Conservation (phyloP, 352 stramenopile genomes). For the Globisporangium viniferum region DNA sequence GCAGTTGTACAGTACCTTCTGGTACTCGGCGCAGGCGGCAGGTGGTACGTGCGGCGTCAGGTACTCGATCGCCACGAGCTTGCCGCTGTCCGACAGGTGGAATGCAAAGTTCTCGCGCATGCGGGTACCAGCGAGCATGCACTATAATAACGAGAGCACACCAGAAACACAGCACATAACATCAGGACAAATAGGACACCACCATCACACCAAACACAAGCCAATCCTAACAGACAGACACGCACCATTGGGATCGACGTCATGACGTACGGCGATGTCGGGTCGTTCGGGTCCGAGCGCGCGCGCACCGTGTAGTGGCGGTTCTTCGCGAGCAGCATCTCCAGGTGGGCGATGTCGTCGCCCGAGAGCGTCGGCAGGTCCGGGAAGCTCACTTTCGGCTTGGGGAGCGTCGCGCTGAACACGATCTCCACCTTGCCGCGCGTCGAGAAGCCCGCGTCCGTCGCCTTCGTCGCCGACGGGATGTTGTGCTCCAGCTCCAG, state of each 20-base stretch:
- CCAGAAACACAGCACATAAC: neutral
- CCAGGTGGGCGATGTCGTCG: conserved; percentile 44
- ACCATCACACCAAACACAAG: neutral
- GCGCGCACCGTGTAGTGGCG: conserved; percentile 69
- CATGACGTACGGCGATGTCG: conserved; percentile 64
- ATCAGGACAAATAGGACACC: neutral
- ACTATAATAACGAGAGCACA: conserved; percentile 24
- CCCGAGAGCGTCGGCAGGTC: conserved; percentile 39
- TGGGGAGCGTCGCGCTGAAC: conserved; percentile 39
- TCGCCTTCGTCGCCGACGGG: conserved; percentile 15
- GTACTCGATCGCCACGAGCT: conserved; percentile 82
- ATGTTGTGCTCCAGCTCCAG: conserved; percentile 71
- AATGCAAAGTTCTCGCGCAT: conserved; percentile 83
- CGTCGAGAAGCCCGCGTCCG: conserved; percentile 29
- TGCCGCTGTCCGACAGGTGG: conserved; percentile 71
- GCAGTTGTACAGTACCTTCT: conserved; percentile 30
- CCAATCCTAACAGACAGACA: neutral
- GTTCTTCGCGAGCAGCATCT: conserved; percentile 41
- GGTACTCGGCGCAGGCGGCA: conserved; percentile 40
- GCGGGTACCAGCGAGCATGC: conserved; percentile 65
- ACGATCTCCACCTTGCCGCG: conserved; percentile 67
- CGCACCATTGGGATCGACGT: conserved; percentile 69
- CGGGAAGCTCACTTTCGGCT: conserved; percentile 64
- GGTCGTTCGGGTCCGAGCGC: conserved; percentile 53
- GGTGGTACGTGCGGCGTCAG: conserved; percentile 54